These are phyloP conservation scores for Ormosia semicastrata DNA, from an alignment of 306 rosid species.

Conservation along the genomic window DNA sequence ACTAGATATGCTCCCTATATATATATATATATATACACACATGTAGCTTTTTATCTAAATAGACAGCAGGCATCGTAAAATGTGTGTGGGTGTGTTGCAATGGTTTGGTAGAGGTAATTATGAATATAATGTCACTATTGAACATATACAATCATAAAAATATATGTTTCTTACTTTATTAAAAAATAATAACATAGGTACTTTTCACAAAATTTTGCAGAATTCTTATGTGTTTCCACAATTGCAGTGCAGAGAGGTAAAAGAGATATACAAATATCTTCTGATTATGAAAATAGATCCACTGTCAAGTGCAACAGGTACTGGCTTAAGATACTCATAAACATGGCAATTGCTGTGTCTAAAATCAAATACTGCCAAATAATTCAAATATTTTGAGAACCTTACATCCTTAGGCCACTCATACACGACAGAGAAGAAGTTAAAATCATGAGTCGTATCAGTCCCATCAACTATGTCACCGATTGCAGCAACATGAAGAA, in stretches of 20 bases:
- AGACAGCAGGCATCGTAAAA: neutral
- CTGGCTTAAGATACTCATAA: slow-evolving; percentile 11
- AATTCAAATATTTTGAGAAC: slow-evolving; percentile 36
- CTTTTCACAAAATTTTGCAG: slow-evolving; percentile 1
- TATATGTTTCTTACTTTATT: neutral
- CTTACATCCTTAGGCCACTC: slow-evolving; percentile 99
- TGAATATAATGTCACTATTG: neutral
- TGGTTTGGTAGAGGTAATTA: slow-evolving; percentile 3
- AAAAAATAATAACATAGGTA: neutral
- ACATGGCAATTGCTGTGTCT: neutral
- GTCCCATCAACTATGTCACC: slow-evolving; percentile 98
- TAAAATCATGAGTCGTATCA: slow-evolving; percentile 97
- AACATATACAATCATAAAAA: neutral
- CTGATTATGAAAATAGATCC: slow-evolving; percentile 3
- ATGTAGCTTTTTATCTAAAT: neutral
- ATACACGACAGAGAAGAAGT: slow-evolving; percentile 84
- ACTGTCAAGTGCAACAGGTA: neutral
- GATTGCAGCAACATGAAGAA: slow-evolving; percentile 93
- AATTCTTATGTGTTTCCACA: neutral
- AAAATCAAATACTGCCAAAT: slow-evolving; percentile 25
- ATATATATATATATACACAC: neutral
- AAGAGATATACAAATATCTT: neutral
- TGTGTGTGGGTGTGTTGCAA: neutral
- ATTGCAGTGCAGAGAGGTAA: neutral
- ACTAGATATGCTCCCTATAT: too few relatives aligned